phyloP scores from a whole-genome alignment of 495 filamentous ascomycete species.

The Tuber magnatum region DNA sequence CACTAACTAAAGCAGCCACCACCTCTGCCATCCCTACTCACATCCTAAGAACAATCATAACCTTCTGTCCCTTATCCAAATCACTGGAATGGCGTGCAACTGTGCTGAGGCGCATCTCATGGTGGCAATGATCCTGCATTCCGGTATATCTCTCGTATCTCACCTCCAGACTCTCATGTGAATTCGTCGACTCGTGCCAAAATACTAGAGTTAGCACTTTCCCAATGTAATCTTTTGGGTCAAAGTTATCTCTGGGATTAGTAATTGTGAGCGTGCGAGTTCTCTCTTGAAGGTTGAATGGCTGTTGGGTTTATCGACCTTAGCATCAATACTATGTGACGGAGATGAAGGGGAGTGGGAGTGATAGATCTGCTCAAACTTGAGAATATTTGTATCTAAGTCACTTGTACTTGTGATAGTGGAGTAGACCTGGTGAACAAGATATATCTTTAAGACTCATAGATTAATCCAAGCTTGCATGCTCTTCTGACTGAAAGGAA shows the following conservation, averaged over 20 bases:
- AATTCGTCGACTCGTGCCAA: not conserved
- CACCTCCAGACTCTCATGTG: not conserved
- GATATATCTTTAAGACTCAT: too few relatives aligned
- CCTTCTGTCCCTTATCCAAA: not conserved
- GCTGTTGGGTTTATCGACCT: not conserved
- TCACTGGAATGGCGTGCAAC: not conserved
- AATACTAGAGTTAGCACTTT: not conserved
- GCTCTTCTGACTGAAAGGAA: too few relatives aligned
- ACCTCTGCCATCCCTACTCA: not conserved
- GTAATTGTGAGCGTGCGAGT: not conserved
- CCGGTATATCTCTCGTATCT: not conserved
- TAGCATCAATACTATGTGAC: not conserved
- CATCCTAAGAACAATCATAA: not conserved
- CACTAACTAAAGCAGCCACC: not conserved
- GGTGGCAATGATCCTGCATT: not conserved
- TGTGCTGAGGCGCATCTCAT: not conserved
- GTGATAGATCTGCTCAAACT: slow-evolving; percentile 7
- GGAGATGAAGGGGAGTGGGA: not conserved
- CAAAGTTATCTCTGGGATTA: not conserved
- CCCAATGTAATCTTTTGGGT: not conserved
- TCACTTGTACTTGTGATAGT: too few relatives aligned
- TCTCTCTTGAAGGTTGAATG: not conserved
- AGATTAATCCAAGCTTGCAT: too few relatives aligned
- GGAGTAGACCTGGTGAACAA: too few relatives aligned
- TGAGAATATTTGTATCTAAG: too few relatives aligned